Base-by-base conservation (phyloP, 2,329 filamentous ascomycete species). In the Bipolaris cookei region DNA sequence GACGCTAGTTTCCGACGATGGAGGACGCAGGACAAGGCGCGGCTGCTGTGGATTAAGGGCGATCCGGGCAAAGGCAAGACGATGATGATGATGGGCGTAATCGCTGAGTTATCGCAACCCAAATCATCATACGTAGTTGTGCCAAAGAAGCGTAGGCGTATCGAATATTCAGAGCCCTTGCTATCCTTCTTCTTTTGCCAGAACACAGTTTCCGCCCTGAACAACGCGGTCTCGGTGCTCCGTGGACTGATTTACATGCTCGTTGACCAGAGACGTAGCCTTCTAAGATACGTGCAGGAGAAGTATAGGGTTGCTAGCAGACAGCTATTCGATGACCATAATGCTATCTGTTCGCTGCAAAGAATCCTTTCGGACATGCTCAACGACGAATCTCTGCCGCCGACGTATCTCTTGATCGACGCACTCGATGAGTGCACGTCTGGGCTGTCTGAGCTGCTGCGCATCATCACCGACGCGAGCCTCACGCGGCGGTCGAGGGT, bases 221-320 rank as follows among this genome's bases (percentile, higher is more conserved):
- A 79, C 56, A 78, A 63, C 42, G 76, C 76, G 0, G 70, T 61
- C 0, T 69, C 78, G 0, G 75, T 82, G 0, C 59, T 83, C 1
- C 73, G 78, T 0, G 79, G 81, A 0, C 68, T 84, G 0, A 71
- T 83, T 0, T 82, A 73, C 41, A 34, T 77, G 7, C 68, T 84
- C 0, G 51, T 23, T 23, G 5, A 23, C 3, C 21, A 23, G 21
- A 23, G 21, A 23, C 3, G 5, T 23, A 5, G 21, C 21, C 21
- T 23, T 23, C 21, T 23, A 5, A 3, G 21, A 23, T 23, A 23
- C 21, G 14, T 37, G 14, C 14, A 37, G 14, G 63, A 68, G 13
- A 66, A 69, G 37, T 78, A 80, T 38, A 67, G 79, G 4, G 6
- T 56, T 3, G 64, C 59, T 0, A 78, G 78, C 1, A 68, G 68